A percentile compares a stretch with the other conserved stretches of the same genome.
These are phyloP conservation scores for Heimioporus sp. DNA, from an alignment of 768 basidiomycete species.

Conservation along the genomic window DNA sequence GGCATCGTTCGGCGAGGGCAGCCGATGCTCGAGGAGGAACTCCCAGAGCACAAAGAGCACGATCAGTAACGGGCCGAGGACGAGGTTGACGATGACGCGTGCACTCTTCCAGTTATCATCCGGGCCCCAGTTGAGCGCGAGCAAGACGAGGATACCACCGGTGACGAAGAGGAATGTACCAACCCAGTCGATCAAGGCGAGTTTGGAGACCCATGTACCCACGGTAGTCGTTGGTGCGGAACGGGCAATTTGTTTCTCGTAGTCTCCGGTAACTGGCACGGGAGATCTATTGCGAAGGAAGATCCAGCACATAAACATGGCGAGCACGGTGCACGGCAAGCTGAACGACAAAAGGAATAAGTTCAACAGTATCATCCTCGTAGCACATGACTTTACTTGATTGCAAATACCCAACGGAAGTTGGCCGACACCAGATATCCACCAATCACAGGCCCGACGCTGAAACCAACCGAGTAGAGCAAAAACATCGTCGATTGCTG, in stretches of 20 bases:
- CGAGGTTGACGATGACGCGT: slow-evolving; percentile 46
- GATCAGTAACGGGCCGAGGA: slow-evolving; percentile 44
- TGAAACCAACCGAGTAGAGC: slow-evolving; percentile 43
- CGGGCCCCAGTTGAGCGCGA: slow-evolving; percentile 54
- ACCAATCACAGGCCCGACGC: slow-evolving; percentile 42
- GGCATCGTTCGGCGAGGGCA: neutral
- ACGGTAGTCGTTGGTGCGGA: neutral
- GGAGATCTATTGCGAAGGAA: slow-evolving; percentile 35
- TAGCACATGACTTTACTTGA: slow-evolving; percentile 39
- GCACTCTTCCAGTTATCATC: slow-evolving; percentile 37
- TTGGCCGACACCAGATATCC: slow-evolving; percentile 38
- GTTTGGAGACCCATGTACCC: slow-evolving; percentile 28
- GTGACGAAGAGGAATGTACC: slow-evolving; percentile 43
- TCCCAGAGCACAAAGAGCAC: slow-evolving; percentile 44
- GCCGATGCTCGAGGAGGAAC: slow-evolving; percentile 33
- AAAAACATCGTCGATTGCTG: slow-evolving; percentile 42
- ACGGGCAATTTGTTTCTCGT: slow-evolving; percentile 9
- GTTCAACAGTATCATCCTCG: neutral
- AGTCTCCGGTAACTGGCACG: slow-evolving; percentile 17
- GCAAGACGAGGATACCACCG: slow-evolving; percentile 45
- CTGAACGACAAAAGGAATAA: slow-evolving; percentile 21
- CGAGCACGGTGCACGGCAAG: slow-evolving; percentile 37
- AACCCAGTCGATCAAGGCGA: slow-evolving; percentile 43
- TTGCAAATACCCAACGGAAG: slow-evolving; percentile 56
- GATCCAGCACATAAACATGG: slow-evolving; percentile 39